Evolutionary conservation across 495 filamentous ascomycete genomes (phyloP).

Genomic region (Lasiosphaeria ovina): DNA sequence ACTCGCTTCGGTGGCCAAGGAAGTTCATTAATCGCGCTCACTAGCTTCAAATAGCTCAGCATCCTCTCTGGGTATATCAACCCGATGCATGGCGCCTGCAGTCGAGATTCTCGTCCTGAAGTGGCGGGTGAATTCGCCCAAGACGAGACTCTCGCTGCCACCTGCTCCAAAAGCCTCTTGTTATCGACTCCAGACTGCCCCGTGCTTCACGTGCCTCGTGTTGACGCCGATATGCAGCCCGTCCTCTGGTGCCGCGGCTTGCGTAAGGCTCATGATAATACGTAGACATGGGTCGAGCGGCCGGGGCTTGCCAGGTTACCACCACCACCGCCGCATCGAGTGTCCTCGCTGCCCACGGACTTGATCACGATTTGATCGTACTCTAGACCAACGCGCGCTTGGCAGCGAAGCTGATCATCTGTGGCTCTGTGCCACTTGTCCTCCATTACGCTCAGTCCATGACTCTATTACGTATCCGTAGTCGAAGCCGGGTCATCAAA

Average conservation of each 20-base stretch:
- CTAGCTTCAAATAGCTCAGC: neutral
- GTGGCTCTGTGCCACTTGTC: neutral
- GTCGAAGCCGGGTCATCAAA: neutral
- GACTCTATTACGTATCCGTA: neutral
- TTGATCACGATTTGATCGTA: too few species aligned
- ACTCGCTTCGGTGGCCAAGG: neutral
- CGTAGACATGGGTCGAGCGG: too few species aligned
- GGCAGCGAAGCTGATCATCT: too few species aligned
- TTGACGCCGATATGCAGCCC: too few species aligned
- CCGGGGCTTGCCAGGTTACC: too few species aligned
- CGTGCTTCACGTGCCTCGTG: too few species aligned
- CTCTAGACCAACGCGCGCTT: too few species aligned
- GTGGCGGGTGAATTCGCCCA: neutral
- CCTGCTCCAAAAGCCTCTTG: neutral
- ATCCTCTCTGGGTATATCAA: neutral
- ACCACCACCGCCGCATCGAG: too few species aligned
- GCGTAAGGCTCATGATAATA: too few species aligned
- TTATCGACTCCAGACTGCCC: neutral
- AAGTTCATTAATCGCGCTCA: neutral
- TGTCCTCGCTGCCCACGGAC: too few species aligned
- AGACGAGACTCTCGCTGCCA: neutral
- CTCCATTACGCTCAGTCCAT: neutral
- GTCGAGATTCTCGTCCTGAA: neutral
- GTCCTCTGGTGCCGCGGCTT: too few species aligned
- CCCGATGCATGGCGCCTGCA: conserved; percentile 3